Evolutionary conservation across 2,329 filamentous ascomycete genomes (phyloP), one percentile per base, ranked within the genome.

Genomic region (Colletotrichum scovillei): DNA sequence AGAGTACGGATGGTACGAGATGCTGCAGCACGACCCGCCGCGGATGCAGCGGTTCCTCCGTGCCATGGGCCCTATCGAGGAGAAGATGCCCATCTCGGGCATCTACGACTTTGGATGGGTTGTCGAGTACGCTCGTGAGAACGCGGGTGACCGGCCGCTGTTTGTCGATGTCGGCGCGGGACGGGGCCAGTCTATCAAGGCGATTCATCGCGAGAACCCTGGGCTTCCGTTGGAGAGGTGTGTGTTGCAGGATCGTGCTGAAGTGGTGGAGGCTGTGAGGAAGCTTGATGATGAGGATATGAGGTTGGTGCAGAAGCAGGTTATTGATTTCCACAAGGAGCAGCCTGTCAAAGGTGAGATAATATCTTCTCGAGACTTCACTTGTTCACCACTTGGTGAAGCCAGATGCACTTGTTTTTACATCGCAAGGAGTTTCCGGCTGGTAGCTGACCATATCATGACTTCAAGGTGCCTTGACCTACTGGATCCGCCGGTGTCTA

Each of bases 91-190:
- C n/a, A 75, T 78, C 19, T 74, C 77, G 5, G 79, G 79, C 4
- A 63, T 75, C 16, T 84, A 83, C 69, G 78, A 82, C 69, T 80
- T 81, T 49, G 60, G 73, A 26, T 83, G 81, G 81, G 74, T 79
- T 2, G 65, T 71, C 2, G 56, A 73, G n/a, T 22, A 58, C 7
- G 69, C 69, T 0, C n/a, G 26, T 9, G 67, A 74, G 8, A 22
- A 63, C 6, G 14, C 30, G 1, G 12, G 53, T 1, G 65, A 64
- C 22, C 75, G 80, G 9, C 52, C 74, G 0, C 67, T 81, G 2
- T 63, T 83, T 19, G 80, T 83, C 22, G 81, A 83, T 72, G 78
- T 83, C 35, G 81, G 81, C 28, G 81, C 79, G n/a, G 78, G 81
- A 8, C 78, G 77, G 53, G 81, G 82, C 9, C 74, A 73, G 62